phyloP scores from a whole-genome alignment of 164 flowering plant genomes.

The Chimonanthus salicifolius region DNA sequence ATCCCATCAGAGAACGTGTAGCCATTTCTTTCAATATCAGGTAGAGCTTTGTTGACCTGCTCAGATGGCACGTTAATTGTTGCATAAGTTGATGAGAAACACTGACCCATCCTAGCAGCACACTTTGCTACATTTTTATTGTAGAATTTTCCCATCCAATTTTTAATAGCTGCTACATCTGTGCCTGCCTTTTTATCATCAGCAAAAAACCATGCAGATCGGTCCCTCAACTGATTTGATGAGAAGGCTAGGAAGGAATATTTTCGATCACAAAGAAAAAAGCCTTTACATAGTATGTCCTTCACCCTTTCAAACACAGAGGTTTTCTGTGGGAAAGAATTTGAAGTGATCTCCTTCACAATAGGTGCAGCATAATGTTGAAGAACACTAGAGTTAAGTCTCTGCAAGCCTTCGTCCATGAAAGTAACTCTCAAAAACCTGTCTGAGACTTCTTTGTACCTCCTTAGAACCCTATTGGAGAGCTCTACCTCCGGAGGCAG shows the following conservation, averaged over 20 bases:
- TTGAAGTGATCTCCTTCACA: conserved; percentile 46
- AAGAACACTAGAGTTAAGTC: conserved; percentile 46
- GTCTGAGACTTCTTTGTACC: conserved; percentile 59
- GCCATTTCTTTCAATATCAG: conserved; percentile 62
- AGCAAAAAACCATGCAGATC: conserved; percentile 96
- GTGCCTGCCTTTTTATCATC: conserved; percentile 38
- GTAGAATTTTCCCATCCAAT: conserved; percentile 85
- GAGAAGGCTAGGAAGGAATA: conserved; percentile 90
- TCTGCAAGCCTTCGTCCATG: conserved; percentile 88
- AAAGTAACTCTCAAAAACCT: conserved; percentile 90
- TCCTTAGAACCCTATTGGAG: conserved; percentile 83
- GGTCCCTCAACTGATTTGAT: conserved; percentile 82
- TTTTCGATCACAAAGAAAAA: conserved; percentile 68
- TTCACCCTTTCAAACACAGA: conserved; percentile 53
- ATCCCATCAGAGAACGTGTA: conserved; percentile 94
- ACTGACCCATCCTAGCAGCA: conserved; percentile 96
- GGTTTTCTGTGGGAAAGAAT: conserved; percentile 52
- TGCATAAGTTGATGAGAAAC: conserved; percentile 96
- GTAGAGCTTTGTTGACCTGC: conserved; percentile 39
- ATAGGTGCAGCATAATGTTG: conserved; percentile 56
- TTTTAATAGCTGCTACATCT: conserved; percentile 17
- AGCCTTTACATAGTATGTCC: conserved; percentile 51
- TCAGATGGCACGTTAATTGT: conserved; percentile 64
- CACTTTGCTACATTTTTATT: conserved; percentile 70
- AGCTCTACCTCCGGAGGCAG: conserved; percentile 90